Percentiles rank a stretch among this genome's conserved stretches.
Conservation (phyloP, 1,139 yeast genomes). For the Pneumocystis canis region DNA sequence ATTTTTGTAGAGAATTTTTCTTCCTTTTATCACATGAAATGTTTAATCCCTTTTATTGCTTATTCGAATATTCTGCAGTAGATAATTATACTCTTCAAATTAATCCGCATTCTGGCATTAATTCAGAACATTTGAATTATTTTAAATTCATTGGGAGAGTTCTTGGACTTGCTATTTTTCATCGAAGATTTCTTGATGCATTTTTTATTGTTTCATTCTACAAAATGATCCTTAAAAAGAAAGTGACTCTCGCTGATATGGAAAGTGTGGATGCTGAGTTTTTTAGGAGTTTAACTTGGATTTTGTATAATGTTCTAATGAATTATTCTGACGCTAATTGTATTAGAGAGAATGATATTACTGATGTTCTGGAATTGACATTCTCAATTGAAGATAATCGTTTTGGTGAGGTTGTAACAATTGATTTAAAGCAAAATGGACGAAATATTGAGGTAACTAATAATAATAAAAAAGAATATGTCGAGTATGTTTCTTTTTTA, state of each 20-base stretch:
- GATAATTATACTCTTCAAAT: conserved; percentile 95
- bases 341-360: conserved; percentile 64
- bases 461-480: conserved; percentile 88
- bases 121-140: conserved; percentile 94
- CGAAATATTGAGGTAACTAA: conserved; percentile 79
- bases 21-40: conserved; percentile 90
- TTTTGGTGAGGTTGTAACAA: conserved; percentile 82
- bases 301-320: not conserved
- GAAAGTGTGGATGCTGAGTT: conserved; percentile 98
- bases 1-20: conserved; percentile 62
- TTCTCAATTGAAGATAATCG: conserved; percentile 92
- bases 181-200: conserved; percentile 91
- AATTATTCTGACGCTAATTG: conserved; percentile 28
- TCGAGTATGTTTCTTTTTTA: conserved; percentile 32
- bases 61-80: conserved; percentile 92
- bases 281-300: conserved; percentile 76
- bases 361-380: conserved; percentile 70
- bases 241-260: conserved; percentile 91
- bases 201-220: conserved; percentile 96
- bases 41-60: conserved; percentile 95
- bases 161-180: conserved; percentile 96
- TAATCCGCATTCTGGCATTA: conserved; percentile 94
- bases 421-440: conserved; percentile 84
- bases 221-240: conserved; percentile 92
- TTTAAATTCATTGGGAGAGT: conserved; percentile 97